Evolutionary conservation across 495 filamentous ascomycete species (phyloP).

Genomic region (Tuber melanosporum): DNA sequence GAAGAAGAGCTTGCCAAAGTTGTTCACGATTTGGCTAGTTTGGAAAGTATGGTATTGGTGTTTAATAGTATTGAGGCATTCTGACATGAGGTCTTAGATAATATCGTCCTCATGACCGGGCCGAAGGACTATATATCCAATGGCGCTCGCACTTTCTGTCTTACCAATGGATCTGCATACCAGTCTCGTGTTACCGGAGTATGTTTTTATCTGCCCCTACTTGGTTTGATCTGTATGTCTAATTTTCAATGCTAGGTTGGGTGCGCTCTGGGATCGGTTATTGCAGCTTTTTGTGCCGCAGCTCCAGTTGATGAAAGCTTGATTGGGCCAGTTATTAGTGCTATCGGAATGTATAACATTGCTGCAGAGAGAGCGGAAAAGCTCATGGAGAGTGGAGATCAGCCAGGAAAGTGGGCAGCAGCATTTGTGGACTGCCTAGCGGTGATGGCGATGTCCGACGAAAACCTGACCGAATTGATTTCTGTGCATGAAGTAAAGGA

Average conservation of each 20-base stretch:
- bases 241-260: slow-evolving; percentile 50
- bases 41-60: slow-evolving; percentile 38
- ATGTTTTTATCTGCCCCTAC: neutral
- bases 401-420: slow-evolving; percentile 28
- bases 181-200: slow-evolving; percentile 73
- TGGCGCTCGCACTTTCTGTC: slow-evolving; percentile 56
- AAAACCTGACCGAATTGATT: neutral
- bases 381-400: slow-evolving; percentile 49
- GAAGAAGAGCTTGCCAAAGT: slow-evolving; percentile 41
- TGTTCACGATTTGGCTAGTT: slow-evolving; percentile 56
- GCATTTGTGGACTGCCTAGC: slow-evolving; percentile 28
- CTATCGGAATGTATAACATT: slow-evolving; percentile 72
- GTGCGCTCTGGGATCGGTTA: slow-evolving; percentile 74
- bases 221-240: neutral
- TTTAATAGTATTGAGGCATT: slow-evolving; percentile 42
- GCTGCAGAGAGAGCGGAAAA: slow-evolving; percentile 69
- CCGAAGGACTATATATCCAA: slow-evolving; percentile 71
- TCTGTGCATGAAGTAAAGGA: neutral
- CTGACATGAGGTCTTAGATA: slow-evolving; percentile 37
- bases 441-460: neutral
- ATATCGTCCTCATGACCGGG: slow-evolving; percentile 82
- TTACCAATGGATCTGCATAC: slow-evolving; percentile 71
- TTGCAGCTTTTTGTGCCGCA: slow-evolving; percentile 65
- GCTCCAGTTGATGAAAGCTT: slow-evolving; percentile 54
- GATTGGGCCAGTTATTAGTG: slow-evolving; percentile 61